These are phyloP conservation scores for Vaccinium macrocarpon DNA, from an alignment of 148 eudicot species.

Conservation along the genomic window DNA sequence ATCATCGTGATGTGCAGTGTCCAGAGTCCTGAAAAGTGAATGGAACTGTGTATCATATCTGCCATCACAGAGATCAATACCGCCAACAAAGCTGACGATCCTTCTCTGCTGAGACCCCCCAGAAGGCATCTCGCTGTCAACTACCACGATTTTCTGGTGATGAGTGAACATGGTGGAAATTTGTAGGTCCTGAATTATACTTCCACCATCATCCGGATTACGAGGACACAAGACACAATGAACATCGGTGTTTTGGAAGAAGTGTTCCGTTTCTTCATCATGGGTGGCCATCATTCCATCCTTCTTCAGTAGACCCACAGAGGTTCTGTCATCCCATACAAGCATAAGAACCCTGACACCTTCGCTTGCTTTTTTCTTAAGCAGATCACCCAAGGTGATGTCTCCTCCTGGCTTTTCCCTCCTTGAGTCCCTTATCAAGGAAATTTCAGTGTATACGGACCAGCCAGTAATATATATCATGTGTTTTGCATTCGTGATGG, in stretches of 20 bases:
- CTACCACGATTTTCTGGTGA: conserved; percentile 76
- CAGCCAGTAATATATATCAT: conserved; percentile 79
- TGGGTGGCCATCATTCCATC: conserved; percentile 86
- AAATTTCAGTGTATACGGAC: conserved; percentile 73
- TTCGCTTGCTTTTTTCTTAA: conserved; percentile 69
- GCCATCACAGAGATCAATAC: conserved; percentile 84
- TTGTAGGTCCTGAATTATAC: conserved; percentile 58
- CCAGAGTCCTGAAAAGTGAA: conserved; percentile 71
- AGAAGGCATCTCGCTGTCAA: conserved; percentile 60
- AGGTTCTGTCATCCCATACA: conserved; percentile 85
- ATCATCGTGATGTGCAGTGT: conserved; percentile 69
- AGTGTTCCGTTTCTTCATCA: conserved; percentile 60
- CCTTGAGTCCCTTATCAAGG: conserved; percentile 60
- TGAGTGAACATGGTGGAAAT: conserved; percentile 82
- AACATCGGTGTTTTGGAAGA: conserved; percentile 47
- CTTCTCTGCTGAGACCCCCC: conserved; percentile 53
- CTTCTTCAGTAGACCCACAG: conserved; percentile 54
- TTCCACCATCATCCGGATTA: conserved; percentile 75
- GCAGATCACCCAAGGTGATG: conserved; percentile 61
- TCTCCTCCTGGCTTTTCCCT: conserved; percentile 70
- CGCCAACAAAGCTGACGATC: conserved; percentile 80
- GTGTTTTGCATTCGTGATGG: conserved; percentile 64
- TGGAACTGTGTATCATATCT: conserved; percentile 69
- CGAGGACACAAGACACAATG: conserved; percentile 78
- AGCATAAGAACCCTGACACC: conserved; percentile 74